phyloP scores from a whole-genome alignment of 495 filamentous ascomycete species.

The Penicillium subrubescens region DNA sequence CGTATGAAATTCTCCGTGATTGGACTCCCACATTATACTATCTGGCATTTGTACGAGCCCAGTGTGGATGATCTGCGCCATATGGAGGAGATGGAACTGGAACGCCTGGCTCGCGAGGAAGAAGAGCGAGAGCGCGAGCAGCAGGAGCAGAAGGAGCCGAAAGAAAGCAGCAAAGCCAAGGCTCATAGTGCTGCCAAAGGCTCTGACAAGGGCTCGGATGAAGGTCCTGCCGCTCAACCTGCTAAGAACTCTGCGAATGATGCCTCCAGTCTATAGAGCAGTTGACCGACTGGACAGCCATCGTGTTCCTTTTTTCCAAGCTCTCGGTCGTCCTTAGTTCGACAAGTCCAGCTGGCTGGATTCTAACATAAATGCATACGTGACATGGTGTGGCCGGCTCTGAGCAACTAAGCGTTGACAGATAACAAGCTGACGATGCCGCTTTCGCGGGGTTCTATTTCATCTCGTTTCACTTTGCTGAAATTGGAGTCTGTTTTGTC shows the following conservation, averaged over 20 bases:
- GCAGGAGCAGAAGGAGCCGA: slow-evolving; percentile 46
- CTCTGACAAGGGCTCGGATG: slow-evolving; percentile 17
- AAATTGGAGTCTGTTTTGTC: not conserved
- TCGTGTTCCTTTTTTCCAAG: not conserved
- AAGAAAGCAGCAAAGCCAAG: slow-evolving; percentile 11
- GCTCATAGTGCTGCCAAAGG: slow-evolving; percentile 1
- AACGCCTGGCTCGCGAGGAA: slow-evolving; percentile 69
- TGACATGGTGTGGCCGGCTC: not conserved
- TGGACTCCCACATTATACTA: slow-evolving; percentile 95
- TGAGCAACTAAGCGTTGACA: not conserved
- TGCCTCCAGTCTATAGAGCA: slow-evolving; percentile 18
- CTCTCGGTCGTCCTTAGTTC: not conserved
- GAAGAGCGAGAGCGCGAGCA: slow-evolving; percentile 74
- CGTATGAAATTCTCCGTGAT: slow-evolving; percentile 96
- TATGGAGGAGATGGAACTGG: slow-evolving; percentile 95
- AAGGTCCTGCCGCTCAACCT: slow-evolving; percentile 19
- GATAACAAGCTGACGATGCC: not conserved
- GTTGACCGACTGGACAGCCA: not conserved
- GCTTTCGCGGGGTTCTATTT: no score
- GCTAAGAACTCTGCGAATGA: slow-evolving; percentile 13
- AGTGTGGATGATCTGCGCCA: slow-evolving; percentile 95
- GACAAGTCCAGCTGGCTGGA: slow-evolving; percentile 6
- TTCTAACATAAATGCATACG: not conserved
- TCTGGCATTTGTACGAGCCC: slow-evolving; percentile 99
- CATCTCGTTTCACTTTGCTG: not conserved